These are phyloP conservation scores for Quercus ilex DNA, from an alignment of 306 rosid genomes.

Conservation along the genomic window DNA sequence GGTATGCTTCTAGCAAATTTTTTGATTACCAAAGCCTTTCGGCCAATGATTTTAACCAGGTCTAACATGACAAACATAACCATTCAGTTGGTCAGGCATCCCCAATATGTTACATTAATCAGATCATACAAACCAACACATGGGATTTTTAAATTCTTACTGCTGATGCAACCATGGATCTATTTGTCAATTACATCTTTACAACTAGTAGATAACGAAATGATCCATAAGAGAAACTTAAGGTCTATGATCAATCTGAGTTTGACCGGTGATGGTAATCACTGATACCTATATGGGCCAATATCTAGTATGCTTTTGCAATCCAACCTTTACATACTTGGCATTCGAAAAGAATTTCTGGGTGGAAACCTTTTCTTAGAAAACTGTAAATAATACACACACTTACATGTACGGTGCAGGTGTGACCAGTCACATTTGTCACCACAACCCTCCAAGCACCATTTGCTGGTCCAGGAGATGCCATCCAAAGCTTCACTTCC, in stretches of 20 bases:
- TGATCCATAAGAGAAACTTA: not conserved
- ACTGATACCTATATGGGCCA: not conserved
- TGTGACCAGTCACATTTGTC: slow-evolving; percentile 93
- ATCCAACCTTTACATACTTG: slow-evolving; percentile 7
- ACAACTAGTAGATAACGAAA: not conserved
- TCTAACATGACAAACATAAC: not conserved
- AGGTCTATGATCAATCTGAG: not conserved
- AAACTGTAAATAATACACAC: slow-evolving; percentile 11
- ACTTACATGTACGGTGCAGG: slow-evolving; percentile 88
- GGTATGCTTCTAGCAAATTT: not conserved
- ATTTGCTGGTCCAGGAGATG: slow-evolving; percentile 69
- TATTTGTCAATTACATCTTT: not conserved
- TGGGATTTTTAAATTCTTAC: not conserved
- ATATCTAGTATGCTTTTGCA: slow-evolving; percentile 13
- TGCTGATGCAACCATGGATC: not conserved
- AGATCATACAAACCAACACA: not conserved
- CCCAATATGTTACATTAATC: not conserved
- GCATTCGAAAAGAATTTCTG: not conserved
- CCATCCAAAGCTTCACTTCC: slow-evolving; percentile 96
- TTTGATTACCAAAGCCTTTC: not conserved
- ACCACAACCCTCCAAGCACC: slow-evolving; percentile 96
- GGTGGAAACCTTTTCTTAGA: slow-evolving; percentile 19
- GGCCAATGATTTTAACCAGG: not conserved
- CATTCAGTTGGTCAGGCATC: not conserved
- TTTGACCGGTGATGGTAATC: not conserved